Conservation (phyloP, 2,329 filamentous ascomycete species). For the Alternaria dauci region DNA sequence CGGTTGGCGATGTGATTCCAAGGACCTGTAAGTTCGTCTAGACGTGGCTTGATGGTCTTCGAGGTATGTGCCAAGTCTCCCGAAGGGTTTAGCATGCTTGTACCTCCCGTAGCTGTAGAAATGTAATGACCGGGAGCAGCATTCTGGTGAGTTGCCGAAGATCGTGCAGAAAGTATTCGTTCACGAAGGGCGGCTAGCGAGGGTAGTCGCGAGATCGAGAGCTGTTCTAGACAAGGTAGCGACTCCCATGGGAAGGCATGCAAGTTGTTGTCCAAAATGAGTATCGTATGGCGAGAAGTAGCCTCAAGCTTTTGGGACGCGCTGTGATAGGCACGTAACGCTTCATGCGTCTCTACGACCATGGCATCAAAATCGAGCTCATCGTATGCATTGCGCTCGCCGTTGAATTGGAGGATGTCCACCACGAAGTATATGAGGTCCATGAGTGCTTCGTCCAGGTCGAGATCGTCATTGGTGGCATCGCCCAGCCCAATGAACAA, state of each 20-base stretch:
- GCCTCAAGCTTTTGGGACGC: conserved; percentile 50
- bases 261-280: conserved; percentile 89
- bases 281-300: conserved; percentile 73
- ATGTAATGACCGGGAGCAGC: conserved; percentile 54
- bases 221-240: conserved; percentile 79
- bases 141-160: conserved; percentile 15
- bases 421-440: conserved; percentile 96
- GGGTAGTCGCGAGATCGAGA: conserved; percentile 85
- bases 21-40: conserved; percentile 59
- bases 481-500: conserved; percentile 88
- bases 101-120: conserved; percentile 63
- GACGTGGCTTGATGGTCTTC: conserved; percentile 71
- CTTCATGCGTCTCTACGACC: conserved; percentile 86
- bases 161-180: conserved; percentile 68
- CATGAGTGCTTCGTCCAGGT: conserved; percentile 87
- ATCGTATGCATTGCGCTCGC: conserved; percentile 95
- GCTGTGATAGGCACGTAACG: conserved; percentile 79
- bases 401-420: conserved; percentile 95
- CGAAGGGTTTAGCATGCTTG: conserved; percentile 89
- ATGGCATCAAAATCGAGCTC: conserved; percentile 96
- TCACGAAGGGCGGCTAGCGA: conserved; percentile 84
- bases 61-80: conserved; percentile 85
- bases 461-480: conserved; percentile 70
- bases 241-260: conserved; percentile 97
- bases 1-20: conserved; percentile 77